Evolutionary conservation across 805 yeast genomes (phyloP).

Genomic region (Kazachstania bromeliacearum): DNA sequence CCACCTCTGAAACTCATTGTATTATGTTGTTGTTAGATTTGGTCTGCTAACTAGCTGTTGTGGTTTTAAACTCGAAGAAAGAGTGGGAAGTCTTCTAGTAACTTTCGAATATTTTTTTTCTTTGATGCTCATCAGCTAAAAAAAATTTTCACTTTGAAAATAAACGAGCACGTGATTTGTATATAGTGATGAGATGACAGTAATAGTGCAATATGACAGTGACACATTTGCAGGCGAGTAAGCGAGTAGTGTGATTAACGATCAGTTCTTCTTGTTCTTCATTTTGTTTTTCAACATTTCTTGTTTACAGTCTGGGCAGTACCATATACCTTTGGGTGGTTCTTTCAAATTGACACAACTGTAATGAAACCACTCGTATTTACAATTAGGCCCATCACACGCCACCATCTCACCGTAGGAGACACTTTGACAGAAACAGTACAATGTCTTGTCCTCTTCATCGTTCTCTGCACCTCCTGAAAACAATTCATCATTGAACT

Average conservation of each 20-base stretch:
- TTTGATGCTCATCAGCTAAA: no score
- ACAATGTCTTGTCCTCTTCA: conserved; percentile 58
- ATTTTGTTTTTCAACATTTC: conserved; percentile 26
- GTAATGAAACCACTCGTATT: conserved; percentile 93
- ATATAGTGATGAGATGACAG: no score
- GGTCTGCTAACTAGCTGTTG: no score
- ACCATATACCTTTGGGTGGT: conserved; percentile 93
- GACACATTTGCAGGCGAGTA: no score
- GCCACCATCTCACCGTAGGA: conserved; percentile 96
- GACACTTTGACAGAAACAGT: conserved; percentile 89
- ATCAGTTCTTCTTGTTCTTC: conserved; percentile 20
- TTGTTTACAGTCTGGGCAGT: conserved; percentile 71
- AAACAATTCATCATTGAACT: conserved; percentile 26
- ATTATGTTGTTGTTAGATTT: background rate
- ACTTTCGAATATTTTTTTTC: no score
- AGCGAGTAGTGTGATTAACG: no score
- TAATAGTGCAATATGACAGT: no score
- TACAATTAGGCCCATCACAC: conserved; percentile 85
- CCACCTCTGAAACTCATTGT: conserved; percentile 36
- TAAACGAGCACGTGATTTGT: conserved; percentile 2
- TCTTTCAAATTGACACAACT: conserved; percentile 82
- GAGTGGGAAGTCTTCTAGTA: no score
- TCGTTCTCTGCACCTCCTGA: conserved; percentile 29
- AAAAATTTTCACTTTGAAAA: conserved; percentile 3
- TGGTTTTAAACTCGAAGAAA: background rate